Percentiles rank a stretch among this genome's conserved stretches.
These are phyloP conservation scores for Dactylellina parvicollis DNA, from an alignment of 2,329 filamentous ascomycete species.

Conservation along the genomic window DNA sequence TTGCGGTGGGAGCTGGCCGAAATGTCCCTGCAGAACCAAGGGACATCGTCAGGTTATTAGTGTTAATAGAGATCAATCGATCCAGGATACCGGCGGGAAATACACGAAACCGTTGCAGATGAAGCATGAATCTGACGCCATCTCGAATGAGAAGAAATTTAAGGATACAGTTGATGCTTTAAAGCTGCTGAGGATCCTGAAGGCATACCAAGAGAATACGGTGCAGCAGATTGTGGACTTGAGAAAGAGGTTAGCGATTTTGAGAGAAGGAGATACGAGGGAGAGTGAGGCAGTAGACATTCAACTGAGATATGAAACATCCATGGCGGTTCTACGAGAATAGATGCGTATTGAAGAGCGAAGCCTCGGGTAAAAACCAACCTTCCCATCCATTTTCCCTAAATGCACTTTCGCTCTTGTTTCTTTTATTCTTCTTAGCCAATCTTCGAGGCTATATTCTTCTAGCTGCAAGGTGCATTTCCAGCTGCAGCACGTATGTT, in stretches of 20 bases:
- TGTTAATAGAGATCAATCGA: not conserved
- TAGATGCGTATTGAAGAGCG: too few relatives aligned
- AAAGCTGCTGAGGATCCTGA: constrained; percentile 19
- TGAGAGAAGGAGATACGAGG: not conserved
- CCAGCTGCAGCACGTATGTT: too few relatives aligned
- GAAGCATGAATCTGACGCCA: not conserved
- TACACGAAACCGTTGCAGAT: constrained; percentile 3
- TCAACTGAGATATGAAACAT: too few relatives aligned
- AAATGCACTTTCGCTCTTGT: too few relatives aligned
- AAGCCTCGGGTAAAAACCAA: too few relatives aligned
- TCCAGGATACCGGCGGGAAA: not conserved
- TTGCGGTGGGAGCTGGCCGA: constrained; percentile 36
- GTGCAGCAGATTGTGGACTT: constrained; percentile 28
- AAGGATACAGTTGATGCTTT: constrained; percentile 15
- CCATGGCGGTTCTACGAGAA: too few relatives aligned
- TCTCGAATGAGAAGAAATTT: constrained; percentile 4
- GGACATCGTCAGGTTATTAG: not conserved
- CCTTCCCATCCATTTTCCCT: too few relatives aligned
- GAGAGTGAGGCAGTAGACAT: not conserved
- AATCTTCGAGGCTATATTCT: too few relatives aligned
- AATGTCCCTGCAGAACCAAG: constrained; percentile 29
- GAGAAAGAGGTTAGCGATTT: constrained; percentile 3
- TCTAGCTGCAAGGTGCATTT: too few relatives aligned
- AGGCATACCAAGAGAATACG: constrained; percentile 20
- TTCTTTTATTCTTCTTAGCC: too few relatives aligned